Percentiles rank a stretch among this genome's conserved stretches.
Evolutionary conservation across 2,329 filamentous ascomycete genomes (phyloP).

Genomic region (Cordyceps cateniannulata): DNA sequence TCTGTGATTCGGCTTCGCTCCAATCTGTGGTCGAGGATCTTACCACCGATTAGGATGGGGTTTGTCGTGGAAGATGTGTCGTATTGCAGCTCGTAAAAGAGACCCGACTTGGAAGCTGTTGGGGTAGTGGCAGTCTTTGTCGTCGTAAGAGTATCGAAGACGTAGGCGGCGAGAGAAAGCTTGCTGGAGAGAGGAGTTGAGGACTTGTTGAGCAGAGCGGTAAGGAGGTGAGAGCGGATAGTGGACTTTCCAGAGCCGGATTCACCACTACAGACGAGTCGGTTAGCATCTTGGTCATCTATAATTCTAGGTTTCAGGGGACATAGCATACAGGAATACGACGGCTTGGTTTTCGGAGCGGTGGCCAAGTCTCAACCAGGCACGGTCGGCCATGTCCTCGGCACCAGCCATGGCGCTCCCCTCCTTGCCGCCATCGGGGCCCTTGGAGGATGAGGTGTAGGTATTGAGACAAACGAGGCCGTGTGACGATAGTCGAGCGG

Average conservation of each 20-base stretch:
- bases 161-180: slow-evolving; percentile 84
- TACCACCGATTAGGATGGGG: slow-evolving; percentile 86
- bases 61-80: slow-evolving; percentile 80
- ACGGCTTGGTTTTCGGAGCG: slow-evolving; percentile 90
- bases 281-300: slow-evolving; percentile 19
- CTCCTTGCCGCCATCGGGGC: slow-evolving; percentile 83
- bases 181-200: slow-evolving; percentile 91
- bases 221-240: slow-evolving; percentile 79
- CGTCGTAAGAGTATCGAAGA: slow-evolving; percentile 93
- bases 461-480: slow-evolving; percentile 91
- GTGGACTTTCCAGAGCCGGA: slow-evolving; percentile 96
- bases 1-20: slow-evolving; percentile 87
- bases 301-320: not conserved
- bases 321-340: slow-evolving; percentile 72
- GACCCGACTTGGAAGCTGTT: slow-evolving; percentile 88
- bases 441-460: slow-evolving; percentile 82
- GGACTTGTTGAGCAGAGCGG: slow-evolving; percentile 79
- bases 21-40: slow-evolving; percentile 86
- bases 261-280: slow-evolving; percentile 62
- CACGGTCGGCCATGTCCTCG: slow-evolving; percentile 82
- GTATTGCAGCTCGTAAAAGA: slow-evolving; percentile 96
- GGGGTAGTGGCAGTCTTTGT: slow-evolving; percentile 95
- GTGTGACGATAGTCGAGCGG: slow-evolving; percentile 83
- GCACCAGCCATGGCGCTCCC: slow-evolving; percentile 89
- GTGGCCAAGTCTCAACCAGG: slow-evolving; percentile 77